phyloP scores from a whole-genome alignment of 2,329 filamentous ascomycete genomes.

The Penicillium sp. region DNA sequence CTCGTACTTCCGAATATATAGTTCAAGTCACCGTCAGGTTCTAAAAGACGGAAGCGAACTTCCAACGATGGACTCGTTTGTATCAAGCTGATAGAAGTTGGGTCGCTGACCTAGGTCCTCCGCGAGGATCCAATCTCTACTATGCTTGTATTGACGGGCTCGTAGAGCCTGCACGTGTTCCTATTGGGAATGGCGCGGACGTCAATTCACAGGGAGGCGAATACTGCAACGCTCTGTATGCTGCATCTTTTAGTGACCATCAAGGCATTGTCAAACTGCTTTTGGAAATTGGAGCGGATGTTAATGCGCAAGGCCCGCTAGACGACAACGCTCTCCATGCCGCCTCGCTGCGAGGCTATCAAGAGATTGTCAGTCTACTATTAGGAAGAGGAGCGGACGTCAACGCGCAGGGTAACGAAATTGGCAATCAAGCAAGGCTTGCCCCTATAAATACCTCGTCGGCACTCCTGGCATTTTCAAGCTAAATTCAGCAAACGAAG shows the following conservation, averaged over 20 bases:
- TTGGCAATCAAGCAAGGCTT: not conserved
- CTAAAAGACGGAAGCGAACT: constrained; percentile 8
- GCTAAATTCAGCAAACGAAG: constrained; percentile 1
- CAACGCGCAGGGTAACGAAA: too few species aligned
- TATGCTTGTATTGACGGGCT: not conserved
- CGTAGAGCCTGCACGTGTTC: not conserved
- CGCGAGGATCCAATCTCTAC: constrained; percentile 8
- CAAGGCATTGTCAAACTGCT: too few species aligned
- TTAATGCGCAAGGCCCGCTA: too few species aligned
- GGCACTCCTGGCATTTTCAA: not conserved
- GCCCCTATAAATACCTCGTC: not conserved
- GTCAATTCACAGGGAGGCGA: too few species aligned
- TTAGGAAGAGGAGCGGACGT: too few species aligned
- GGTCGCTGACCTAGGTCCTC: constrained; percentile 2
- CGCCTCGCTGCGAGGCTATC: too few species aligned
- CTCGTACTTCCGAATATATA: constrained; percentile 9
- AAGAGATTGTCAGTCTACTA: too few species aligned
- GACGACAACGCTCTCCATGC: too few species aligned
- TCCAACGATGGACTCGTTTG: constrained; percentile 11
- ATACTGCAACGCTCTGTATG: too few species aligned
- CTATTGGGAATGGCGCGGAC: constrained; percentile 5
- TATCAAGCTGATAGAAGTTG: constrained; percentile 10
- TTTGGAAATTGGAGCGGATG: too few species aligned
- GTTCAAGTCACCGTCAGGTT: constrained; percentile 4
- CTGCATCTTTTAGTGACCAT: too few species aligned